These are phyloP conservation scores for Malassezia sp. DNA, from an alignment of 1,284 basidiomycete genomes.

Conservation along the genomic window DNA sequence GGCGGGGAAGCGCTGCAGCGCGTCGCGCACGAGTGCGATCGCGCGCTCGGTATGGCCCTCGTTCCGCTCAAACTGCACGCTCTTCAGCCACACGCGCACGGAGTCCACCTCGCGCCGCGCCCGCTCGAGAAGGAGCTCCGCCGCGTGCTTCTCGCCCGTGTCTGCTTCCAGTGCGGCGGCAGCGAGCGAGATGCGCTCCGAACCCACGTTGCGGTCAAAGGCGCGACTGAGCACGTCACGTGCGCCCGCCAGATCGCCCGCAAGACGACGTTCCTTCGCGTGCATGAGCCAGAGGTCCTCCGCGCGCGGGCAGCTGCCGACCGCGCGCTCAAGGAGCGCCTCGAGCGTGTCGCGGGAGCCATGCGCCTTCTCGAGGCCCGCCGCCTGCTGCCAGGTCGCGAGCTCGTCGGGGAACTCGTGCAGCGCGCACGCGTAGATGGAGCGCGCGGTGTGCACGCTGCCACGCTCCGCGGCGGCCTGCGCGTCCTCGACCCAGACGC, in stretches of 20 bases:
- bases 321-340: conserved; percentile 67
- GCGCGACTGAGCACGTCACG: conserved; percentile 75
- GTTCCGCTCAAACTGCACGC: conserved; percentile 82
- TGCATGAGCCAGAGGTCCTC: conserved; percentile 95
- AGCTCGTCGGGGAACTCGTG: conserved; percentile 77
- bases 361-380: conserved; percentile 78
- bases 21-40: conserved; percentile 62
- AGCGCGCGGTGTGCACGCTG: conserved; percentile 68
- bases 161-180: conserved; percentile 92
- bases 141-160: conserved; percentile 75
- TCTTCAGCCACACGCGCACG: conserved; percentile 95
- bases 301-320: conserved; percentile 78
- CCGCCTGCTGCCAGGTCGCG: conserved; percentile 75
- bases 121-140: conserved; percentile 70
- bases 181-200: conserved; percentile 91
- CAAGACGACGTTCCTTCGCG: conserved; percentile 86
- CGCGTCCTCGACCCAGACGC: conserved; percentile 85
- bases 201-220: conserved; percentile 88
- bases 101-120: conserved; percentile 82
- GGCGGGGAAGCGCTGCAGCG: conserved; percentile 67
- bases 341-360: conserved; percentile 72
- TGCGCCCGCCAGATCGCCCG: conserved; percentile 67
- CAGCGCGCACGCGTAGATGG: conserved; percentile 77
- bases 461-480: conserved; percentile 65
- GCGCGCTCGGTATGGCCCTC: conserved; percentile 66